These are phyloP conservation scores for Hortiboletus campestris DNA, from an alignment of 768 basidiomycete species.

Conservation along the genomic window DNA sequence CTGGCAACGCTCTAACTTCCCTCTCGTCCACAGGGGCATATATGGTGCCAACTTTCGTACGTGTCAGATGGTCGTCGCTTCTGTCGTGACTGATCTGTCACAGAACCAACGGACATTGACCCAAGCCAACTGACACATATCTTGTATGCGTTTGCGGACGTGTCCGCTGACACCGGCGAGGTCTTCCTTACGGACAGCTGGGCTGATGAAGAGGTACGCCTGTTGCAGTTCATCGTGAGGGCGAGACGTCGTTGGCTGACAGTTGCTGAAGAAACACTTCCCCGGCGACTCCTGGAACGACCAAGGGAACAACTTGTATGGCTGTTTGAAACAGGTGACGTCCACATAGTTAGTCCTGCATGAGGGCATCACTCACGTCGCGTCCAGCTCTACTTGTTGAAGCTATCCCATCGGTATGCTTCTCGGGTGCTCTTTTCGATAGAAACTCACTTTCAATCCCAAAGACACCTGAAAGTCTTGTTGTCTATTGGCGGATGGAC, in stretches of 20 bases:
- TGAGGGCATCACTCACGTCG: not conserved
- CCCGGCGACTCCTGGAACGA: slow-evolving; percentile 73
- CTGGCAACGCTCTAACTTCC: not conserved
- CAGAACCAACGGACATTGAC: slow-evolving; percentile 66
- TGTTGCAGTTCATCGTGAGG: not conserved
- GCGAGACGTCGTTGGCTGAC: slow-evolving; percentile 10
- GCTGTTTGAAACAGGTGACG: slow-evolving; percentile 72
- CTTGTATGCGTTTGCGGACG: slow-evolving; percentile 79
- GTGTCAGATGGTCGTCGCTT: slow-evolving; percentile 16
- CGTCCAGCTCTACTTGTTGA: slow-evolving; percentile 47
- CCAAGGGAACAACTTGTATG: slow-evolving; percentile 74
- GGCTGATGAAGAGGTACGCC: slow-evolving; percentile 63
- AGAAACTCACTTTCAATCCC: not conserved
- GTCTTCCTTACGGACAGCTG: slow-evolving; percentile 70
- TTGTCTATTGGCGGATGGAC: slow-evolving; percentile 65
- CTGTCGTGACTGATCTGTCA: slow-evolving; percentile 3
- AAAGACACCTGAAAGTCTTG: slow-evolving; percentile 48
- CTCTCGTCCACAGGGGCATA: slow-evolving; percentile 43
- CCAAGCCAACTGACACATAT: slow-evolving; percentile 67
- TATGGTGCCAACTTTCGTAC: slow-evolving; percentile 64
- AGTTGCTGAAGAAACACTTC: slow-evolving; percentile 57
- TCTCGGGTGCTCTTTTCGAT: not conserved
- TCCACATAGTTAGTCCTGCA: not conserved
- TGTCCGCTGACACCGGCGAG: slow-evolving; percentile 55
- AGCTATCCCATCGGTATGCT: slow-evolving; percentile 49